These are phyloP conservation scores for Poterioochromonas sp. DNA, from an alignment of 352 stramenopile genomes.

Conservation along the genomic window DNA sequence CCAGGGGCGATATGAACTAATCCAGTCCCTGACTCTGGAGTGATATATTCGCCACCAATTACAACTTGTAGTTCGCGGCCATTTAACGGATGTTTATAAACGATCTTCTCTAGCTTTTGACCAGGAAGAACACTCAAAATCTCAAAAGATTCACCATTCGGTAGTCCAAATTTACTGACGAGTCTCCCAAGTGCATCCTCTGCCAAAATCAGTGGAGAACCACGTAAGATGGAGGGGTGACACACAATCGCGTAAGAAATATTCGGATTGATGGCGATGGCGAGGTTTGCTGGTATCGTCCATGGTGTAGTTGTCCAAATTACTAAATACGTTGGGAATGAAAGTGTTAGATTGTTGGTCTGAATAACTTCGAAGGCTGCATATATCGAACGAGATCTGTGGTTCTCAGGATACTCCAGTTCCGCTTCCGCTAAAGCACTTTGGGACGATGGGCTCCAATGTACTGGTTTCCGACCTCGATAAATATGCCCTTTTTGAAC, in stretches of 20 bases:
- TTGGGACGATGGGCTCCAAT: constrained; percentile 91
- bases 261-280: constrained; percentile 86
- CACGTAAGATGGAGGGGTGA: constrained; percentile 44
- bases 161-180: background rate
- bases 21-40: constrained; percentile 89
- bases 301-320: constrained; percentile 98
- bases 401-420: constrained; percentile 93
- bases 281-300: constrained; percentile 94
- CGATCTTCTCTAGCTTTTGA: constrained; percentile 52
- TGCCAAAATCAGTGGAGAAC: constrained; percentile 57
- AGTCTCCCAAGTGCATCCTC: constrained; percentile 49
- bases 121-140: constrained; percentile 39
- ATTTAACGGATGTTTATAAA: constrained; percentile 78
- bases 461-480: constrained; percentile 92
- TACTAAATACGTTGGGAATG: constrained; percentile 39
- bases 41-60: constrained; percentile 91
- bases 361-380: constrained; percentile 63
- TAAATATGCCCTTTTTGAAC: constrained; percentile 87
- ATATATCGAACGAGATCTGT: constrained; percentile 90
- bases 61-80: constrained; percentile 64
- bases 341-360: constrained; percentile 34
- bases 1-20: constrained; percentile 96
- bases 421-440: constrained; percentile 96
- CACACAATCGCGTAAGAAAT: constrained; percentile 83
- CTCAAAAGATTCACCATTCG: background rate